These are phyloP conservation scores for Russula foetens DNA, from an alignment of 768 basidiomycete genomes.

Conservation along the genomic window DNA sequence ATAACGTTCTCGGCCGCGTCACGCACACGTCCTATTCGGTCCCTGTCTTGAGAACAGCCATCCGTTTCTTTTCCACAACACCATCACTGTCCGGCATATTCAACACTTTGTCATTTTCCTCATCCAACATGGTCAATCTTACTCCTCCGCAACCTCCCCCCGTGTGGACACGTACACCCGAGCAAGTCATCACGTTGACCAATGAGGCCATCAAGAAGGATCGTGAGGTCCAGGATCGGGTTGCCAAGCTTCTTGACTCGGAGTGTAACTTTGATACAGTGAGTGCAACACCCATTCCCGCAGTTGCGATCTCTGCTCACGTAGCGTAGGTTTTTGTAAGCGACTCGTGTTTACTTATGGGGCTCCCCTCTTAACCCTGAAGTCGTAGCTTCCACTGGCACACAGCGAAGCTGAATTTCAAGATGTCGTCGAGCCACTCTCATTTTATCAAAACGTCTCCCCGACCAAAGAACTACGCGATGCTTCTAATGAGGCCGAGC, in stretches of 20 bases:
- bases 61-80: slow-evolving; percentile 5
- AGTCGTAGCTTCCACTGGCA: slow-evolving; percentile 47
- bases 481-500: slow-evolving; percentile 68
- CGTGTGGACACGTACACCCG: slow-evolving; percentile 56
- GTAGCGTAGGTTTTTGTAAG: slow-evolving; percentile 56
- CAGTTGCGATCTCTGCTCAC: slow-evolving; percentile 24
- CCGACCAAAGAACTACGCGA: slow-evolving; percentile 69
- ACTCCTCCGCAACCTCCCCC: slow-evolving; percentile 60
- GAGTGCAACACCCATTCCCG: slow-evolving; percentile 21
- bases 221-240: slow-evolving; percentile 45
- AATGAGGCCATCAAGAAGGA: slow-evolving; percentile 52
- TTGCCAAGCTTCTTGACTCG: slow-evolving; percentile 48
- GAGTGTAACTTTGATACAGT: slow-evolving; percentile 64
- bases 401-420: slow-evolving; percentile 50
- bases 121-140: slow-evolving; percentile 36
- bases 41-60: not conserved
- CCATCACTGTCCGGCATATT: slow-evolving; percentile 5
- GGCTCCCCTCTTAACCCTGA: slow-evolving; percentile 19
- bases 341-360: slow-evolving; percentile 20
- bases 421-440: slow-evolving; percentile 45
- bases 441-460: slow-evolving; percentile 35
- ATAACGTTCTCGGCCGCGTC: not conserved
- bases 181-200: slow-evolving; percentile 41
- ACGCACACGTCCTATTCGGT: not conserved
- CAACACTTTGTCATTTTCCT: not conserved